phyloP scores from a whole-genome alignment of 139 green algal species.

The Asterochloris erici region DNA sequence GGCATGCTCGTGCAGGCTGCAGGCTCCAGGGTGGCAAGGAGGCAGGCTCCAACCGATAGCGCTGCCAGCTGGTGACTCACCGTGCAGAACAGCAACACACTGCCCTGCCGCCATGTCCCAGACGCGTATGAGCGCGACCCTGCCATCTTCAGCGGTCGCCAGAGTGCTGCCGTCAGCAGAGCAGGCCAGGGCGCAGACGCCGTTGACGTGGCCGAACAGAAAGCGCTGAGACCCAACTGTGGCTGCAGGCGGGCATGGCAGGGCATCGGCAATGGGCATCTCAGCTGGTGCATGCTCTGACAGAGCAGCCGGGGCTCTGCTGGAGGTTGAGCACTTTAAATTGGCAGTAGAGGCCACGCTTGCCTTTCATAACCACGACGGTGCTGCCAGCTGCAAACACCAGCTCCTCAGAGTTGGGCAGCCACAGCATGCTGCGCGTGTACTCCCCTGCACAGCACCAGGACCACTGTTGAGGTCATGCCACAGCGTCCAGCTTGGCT shows the following conservation, averaged over 20 bases:
- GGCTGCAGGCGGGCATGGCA: neutral
- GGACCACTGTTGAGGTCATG: neutral
- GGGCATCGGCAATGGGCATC: neutral
- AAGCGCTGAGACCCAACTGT: constrained; percentile 43
- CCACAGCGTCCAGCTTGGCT: neutral
- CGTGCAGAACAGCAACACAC: constrained; percentile 54
- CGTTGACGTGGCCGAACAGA: constrained; percentile 55
- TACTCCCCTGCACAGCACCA: constrained; percentile 44
- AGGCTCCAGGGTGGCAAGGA: too few species aligned
- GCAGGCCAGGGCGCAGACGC: constrained; percentile 58
- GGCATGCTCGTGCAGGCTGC: neutral
- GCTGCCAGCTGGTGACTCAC: constrained; percentile 13
- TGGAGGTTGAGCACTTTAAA: neutral
- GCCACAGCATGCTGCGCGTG: constrained; percentile 43
- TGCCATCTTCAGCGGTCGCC: constrained; percentile 69
- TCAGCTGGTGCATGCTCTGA: neutral
- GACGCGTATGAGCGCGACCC: constrained; percentile 54
- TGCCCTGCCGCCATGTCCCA: constrained; percentile 58
- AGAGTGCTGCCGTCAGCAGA: constrained; percentile 45
- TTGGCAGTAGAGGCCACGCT: neutral
- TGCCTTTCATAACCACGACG: constrained; percentile 47
- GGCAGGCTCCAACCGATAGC: too few species aligned
- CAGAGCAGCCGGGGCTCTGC: neutral
- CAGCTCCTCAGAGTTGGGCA: constrained; percentile 46
- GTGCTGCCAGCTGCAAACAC: constrained; percentile 50